These are phyloP conservation scores for Aspergillus baeticus DNA, from an alignment of 495 filamentous ascomycete genomes.

Conservation along the genomic window DNA sequence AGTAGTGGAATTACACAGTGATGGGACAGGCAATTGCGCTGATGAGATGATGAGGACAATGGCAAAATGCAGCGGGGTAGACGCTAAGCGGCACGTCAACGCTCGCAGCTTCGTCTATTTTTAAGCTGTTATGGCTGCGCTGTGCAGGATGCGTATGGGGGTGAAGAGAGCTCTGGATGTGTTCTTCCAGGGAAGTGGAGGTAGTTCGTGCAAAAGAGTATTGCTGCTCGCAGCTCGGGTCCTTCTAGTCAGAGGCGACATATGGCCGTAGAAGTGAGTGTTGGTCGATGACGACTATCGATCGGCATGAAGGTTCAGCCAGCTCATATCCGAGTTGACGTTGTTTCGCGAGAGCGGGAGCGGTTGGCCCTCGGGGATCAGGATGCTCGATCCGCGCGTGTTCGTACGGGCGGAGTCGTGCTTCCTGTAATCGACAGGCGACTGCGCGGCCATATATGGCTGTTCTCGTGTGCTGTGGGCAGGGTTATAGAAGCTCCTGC, in stretches of 20 bases:
- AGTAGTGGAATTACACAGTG: background rate
- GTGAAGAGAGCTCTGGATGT: background rate
- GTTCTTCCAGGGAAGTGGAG: background rate
- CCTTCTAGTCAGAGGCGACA: background rate
- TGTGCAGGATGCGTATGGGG: background rate
- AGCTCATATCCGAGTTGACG: conserved; percentile 67
- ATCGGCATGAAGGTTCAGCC: conserved; percentile 61
- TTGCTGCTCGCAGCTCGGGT: background rate
- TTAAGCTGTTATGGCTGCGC: background rate
- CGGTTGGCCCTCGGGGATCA: conserved; percentile 42
- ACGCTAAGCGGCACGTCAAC: background rate
- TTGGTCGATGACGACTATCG: conserved; percentile 22
- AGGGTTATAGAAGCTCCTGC: conserved; percentile 49
- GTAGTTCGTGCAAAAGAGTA: background rate
- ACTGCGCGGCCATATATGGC: conserved; percentile 18
- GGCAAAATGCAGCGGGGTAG: background rate
- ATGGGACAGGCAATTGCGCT: background rate
- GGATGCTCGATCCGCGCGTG: conserved; percentile 34
- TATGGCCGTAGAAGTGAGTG: background rate
- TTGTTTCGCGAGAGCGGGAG: conserved; percentile 39
- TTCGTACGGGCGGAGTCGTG: conserved; percentile 25
- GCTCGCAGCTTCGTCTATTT: background rate
- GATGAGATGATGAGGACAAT: background rate
- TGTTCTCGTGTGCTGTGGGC: conserved; percentile 36
- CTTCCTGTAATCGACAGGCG: conserved; percentile 2